Conservation (phyloP, 257 asterid genomes). For the Echium plantagineum region DNA sequence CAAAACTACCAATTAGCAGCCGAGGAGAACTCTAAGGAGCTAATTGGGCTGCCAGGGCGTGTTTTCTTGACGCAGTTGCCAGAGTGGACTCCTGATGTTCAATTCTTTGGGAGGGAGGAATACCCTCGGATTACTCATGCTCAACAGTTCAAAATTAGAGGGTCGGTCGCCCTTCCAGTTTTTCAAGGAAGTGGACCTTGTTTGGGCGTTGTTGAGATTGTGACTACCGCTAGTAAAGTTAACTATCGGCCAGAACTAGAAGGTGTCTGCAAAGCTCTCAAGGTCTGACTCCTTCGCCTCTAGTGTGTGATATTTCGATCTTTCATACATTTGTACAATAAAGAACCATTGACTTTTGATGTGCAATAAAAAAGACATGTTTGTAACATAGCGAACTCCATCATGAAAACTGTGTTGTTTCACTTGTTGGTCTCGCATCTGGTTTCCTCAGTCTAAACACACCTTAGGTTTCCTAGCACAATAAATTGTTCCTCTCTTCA, state of each 20-base stretch:
- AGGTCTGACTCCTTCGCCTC: conserved; percentile 25
- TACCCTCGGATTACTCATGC: conserved; percentile 51
- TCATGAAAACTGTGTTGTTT: too few relatives aligned
- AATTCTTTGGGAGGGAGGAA: conserved; percentile 50
- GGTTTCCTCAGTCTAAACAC: too few relatives aligned
- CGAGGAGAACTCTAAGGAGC: conserved; percentile 45
- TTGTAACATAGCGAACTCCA: too few relatives aligned
- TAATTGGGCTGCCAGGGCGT: conserved; percentile 53
- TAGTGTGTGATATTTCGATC: too few relatives aligned
- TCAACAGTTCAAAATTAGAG: conserved; percentile 38
- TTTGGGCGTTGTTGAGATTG: conserved; percentile 67
- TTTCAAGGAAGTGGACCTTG: conserved; percentile 61
- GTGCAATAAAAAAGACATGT: too few relatives aligned
- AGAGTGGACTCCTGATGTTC: conserved; percentile 78
- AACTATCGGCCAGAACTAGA: conserved; percentile 52
- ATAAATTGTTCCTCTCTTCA: too few relatives aligned
- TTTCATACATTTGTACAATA: too few relatives aligned
- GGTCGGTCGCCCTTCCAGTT: conserved; percentile 66
- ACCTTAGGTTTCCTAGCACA: too few relatives aligned
- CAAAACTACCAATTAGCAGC: conserved; percentile 38
- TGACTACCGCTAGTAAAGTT: conserved; percentile 44
- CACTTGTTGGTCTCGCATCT: too few relatives aligned
- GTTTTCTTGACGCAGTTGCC: conserved; percentile 66
- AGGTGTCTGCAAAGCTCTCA: conserved; percentile 54
- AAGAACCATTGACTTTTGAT: too few relatives aligned